These are phyloP conservation scores for Opeltia flavorubescens DNA, from an alignment of 495 filamentous ascomycete genomes.

Conservation along the genomic window DNA sequence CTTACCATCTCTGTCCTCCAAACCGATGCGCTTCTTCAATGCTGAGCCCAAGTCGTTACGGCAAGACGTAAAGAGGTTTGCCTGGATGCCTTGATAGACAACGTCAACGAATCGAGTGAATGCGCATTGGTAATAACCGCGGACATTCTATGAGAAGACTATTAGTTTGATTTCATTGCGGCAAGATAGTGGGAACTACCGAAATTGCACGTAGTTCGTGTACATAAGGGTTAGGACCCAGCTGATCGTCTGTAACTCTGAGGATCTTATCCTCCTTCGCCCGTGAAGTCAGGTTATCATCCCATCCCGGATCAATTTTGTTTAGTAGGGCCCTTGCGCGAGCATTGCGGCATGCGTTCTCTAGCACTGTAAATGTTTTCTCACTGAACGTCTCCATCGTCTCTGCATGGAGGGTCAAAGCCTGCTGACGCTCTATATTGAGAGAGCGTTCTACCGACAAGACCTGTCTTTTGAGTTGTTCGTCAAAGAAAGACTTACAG, in stretches of 20 bases:
- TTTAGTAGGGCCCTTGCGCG: not conserved
- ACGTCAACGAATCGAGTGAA: slow-evolving; percentile 33
- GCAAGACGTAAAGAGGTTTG: slow-evolving; percentile 32
- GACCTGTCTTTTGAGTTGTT: slow-evolving; percentile 15
- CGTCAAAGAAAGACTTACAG: slow-evolving; percentile 19
- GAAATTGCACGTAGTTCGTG: slow-evolving; percentile 39
- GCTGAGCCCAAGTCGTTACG: slow-evolving; percentile 21
- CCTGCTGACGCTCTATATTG: slow-evolving; percentile 5
- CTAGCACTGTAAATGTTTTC: slow-evolving; percentile 2
- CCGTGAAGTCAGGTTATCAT: not conserved
- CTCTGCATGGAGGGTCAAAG: slow-evolving; percentile 8
- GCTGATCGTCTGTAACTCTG: slow-evolving; percentile 16
- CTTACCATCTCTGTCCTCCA: slow-evolving; percentile 27
- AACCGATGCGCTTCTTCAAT: slow-evolving; percentile 23
- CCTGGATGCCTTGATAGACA: slow-evolving; percentile 31
- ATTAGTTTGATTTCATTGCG: not conserved
- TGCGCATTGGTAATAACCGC: slow-evolving; percentile 41
- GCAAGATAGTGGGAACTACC: slow-evolving; percentile 18
- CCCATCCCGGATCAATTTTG: slow-evolving; percentile 7
- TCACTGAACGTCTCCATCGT: slow-evolving; percentile 2
- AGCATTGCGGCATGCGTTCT: slow-evolving; percentile 4
- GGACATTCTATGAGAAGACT: slow-evolving; percentile 20
- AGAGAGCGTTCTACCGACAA: slow-evolving; percentile 1
- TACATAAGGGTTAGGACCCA: slow-evolving; percentile 28
- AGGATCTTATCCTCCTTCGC: slow-evolving; percentile 6